phyloP scores from a whole-genome alignment of 2,329 filamentous ascomycete genomes.

The Lasiodiplodia gonubiensis region DNA sequence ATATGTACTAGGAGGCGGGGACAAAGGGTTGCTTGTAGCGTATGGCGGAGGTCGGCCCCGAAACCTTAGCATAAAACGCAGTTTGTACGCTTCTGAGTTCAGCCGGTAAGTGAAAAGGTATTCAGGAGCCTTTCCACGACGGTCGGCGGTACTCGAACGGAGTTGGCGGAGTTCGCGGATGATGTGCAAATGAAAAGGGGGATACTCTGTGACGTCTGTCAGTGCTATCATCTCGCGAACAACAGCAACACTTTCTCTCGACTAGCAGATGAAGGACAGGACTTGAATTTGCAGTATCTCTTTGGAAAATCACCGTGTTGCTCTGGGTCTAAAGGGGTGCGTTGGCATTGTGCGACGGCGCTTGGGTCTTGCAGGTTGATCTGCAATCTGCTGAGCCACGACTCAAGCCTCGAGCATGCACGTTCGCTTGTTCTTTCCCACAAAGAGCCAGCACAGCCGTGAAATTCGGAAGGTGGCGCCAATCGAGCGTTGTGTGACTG shows the following conservation, averaged over 20 bases:
- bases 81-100: neutral
- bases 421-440: too few species aligned
- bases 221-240: neutral
- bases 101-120: neutral
- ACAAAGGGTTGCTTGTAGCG: neutral
- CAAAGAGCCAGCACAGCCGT: too few species aligned
- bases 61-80: neutral
- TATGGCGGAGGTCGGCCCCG: neutral
- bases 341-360: too few species aligned
- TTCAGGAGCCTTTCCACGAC: neutral
- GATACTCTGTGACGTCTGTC: neutral
- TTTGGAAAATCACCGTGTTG: neutral
- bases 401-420: too few species aligned
- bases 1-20: neutral
- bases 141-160: neutral
- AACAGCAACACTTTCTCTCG: neutral
- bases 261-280: neutral
- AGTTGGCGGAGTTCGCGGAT: neutral
- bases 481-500: too few species aligned
- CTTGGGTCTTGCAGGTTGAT: too few species aligned
- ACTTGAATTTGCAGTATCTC: neutral
- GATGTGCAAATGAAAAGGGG: neutral
- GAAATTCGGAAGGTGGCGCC: too few species aligned
- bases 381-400: too few species aligned
- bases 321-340: neutral